phyloP scores from a whole-genome alignment of 2,329 filamentous ascomycete genomes.

The Dactylellina haptotyla region DNA sequence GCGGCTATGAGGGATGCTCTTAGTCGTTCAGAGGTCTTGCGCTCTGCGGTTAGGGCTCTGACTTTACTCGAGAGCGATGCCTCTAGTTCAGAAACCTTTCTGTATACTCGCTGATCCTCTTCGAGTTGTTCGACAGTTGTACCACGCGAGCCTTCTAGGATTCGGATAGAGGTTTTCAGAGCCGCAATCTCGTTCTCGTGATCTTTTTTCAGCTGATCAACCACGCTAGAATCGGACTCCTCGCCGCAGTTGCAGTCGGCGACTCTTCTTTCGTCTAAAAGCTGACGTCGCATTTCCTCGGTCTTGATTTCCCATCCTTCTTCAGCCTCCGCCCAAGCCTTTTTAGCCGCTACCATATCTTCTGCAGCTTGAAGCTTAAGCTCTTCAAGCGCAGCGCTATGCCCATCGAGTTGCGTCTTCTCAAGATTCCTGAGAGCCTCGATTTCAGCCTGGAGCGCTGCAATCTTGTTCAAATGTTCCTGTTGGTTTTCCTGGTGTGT shows the following conservation, averaged over 20 bases:
- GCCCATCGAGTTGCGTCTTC: conserved; percentile 10
- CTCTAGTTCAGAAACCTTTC: conserved; percentile 47
- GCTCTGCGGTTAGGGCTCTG: conserved; percentile 33
- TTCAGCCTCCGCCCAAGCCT: conserved; percentile 29
- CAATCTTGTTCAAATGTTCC: conserved; percentile 19
- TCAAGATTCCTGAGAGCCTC: conserved; percentile 20
- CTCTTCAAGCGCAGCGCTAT: conserved; percentile 31
- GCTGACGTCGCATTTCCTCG: conserved; percentile 41
- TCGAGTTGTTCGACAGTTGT: conserved; percentile 48
- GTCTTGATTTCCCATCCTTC: conserved; percentile 46
- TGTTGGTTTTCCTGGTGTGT: conserved; percentile 6
- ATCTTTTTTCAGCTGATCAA: conserved; percentile 38
- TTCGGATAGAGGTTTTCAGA: conserved; percentile 42
- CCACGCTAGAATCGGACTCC: background rate
- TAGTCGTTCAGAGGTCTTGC: conserved; percentile 43
- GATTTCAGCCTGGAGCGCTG: conserved; percentile 17
- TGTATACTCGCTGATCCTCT: conserved; percentile 46
- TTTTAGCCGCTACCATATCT: conserved; percentile 25
- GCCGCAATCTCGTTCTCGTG: conserved; percentile 32
- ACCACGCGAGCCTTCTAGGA: conserved; percentile 42
- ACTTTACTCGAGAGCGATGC: conserved; percentile 42
- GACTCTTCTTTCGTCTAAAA: conserved; percentile 34
- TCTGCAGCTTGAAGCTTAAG: conserved; percentile 29
- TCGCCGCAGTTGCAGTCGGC: conserved; percentile 33
- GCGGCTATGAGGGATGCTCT: conserved; percentile 18